These are phyloP conservation scores for Rhynchosporium graminicola DNA, from an alignment of 2,329 filamentous ascomycete species.

Conservation along the genomic window DNA sequence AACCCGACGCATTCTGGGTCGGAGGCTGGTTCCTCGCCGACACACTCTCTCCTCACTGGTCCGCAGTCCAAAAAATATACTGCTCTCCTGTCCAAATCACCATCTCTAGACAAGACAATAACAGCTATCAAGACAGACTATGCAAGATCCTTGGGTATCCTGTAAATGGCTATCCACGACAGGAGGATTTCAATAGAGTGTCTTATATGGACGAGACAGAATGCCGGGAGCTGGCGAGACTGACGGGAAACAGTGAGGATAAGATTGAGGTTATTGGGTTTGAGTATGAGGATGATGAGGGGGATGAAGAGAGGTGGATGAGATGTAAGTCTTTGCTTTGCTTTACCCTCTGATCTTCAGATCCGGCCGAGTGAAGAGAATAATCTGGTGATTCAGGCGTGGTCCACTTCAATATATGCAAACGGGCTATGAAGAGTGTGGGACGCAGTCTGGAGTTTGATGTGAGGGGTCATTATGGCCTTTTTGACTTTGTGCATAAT, in stretches of 20 bases:
- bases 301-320: slow-evolving; percentile 5
- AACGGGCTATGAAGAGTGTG: slow-evolving; percentile 7
- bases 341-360: slow-evolving; percentile 19
- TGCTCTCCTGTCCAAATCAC: not conserved
- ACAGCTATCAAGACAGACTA: slow-evolving; percentile 1
- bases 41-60: slow-evolving; percentile 9
- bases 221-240: not conserved
- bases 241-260: not conserved
- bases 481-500: not conserved
- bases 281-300: slow-evolving; percentile 14
- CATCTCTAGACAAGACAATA: not conserved
- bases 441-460: slow-evolving; percentile 6
- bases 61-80: slow-evolving; percentile 9
- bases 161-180: not conserved
- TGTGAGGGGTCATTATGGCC: not conserved
- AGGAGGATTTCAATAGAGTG: not conserved
- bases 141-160: slow-evolving; percentile 17
- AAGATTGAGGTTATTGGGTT: slow-evolving; percentile 8
- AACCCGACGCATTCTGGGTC: slow-evolving; percentile 6
- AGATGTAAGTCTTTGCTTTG: slow-evolving; percentile 1
- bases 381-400: not conserved
- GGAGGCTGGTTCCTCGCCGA: slow-evolving; percentile 17
- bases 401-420: not conserved
- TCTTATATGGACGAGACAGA: slow-evolving; percentile 15
- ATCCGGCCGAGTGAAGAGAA: not conserved